Base-by-base conservation (phyloP, 2,329 filamentous ascomycete genomes). In the Exophiala oligosperma region DNA sequence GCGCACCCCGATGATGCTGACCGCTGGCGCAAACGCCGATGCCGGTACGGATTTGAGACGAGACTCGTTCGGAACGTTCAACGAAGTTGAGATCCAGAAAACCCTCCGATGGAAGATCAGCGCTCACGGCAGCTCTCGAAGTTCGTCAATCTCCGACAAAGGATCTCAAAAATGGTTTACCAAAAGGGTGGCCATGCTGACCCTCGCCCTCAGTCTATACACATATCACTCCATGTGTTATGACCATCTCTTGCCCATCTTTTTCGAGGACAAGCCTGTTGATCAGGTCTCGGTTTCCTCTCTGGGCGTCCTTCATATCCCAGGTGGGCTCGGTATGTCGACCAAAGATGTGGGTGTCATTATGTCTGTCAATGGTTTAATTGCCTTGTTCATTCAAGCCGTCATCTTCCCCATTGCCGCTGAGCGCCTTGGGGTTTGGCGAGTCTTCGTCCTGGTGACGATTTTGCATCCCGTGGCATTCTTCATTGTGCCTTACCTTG, bases 151-250 rank as follows among this genome's bases (percentile, higher is more conserved):
- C 48, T 71, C 69, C 57, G 66, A 70, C 72, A 79, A 79, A 52
- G 48, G 57, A 2, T 70, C 71, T 12, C 69, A 75, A 28, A 79
- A 78, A 59, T 79, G 81, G 52, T 84, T 87, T 65, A 87, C 81
- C 1, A 80, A 76, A 73, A 83, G 83, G 41, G 86, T 96, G 60
- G 78, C 90, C 64, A 86, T 89, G 73, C 83, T 96, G 53, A 85
- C 94, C 40, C 69, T 91, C n/a, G 88, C 92, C 1, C 77, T 97
- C 49, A 90, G 89, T 46, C 90, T 97, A 63, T 96, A 96, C 76
- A 94, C 91, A 3, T 66, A 96, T 71, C 92, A 97, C 74, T 91
- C 89, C 38, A 97, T 97, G 92, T 92, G 89, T 0, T 97, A 91
- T 74, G 93, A 97, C 69, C 90, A 96, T 71, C 82, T 97, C 0